phyloP scores from a whole-genome alignment of 495 filamentous ascomycete genomes.

The Neurospora africana region DNA sequence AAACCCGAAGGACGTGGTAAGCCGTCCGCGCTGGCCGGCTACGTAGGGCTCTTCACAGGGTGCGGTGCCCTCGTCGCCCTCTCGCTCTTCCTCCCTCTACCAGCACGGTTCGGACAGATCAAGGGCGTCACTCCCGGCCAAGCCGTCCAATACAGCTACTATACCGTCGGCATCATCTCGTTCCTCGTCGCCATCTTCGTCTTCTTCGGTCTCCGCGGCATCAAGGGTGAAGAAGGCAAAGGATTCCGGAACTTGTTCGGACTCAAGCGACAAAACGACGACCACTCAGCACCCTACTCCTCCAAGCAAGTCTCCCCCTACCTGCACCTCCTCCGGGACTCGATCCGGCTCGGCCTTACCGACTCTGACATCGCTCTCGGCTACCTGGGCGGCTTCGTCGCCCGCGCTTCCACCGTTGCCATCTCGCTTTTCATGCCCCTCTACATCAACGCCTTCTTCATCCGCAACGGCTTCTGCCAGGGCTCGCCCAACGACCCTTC shows the following conservation, averaged over 20 bases:
- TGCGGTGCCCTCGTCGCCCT: conserved; percentile 83
- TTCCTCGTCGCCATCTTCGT: conserved; percentile 62
- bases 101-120: conserved; percentile 59
- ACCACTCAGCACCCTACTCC: conserved; percentile 7
- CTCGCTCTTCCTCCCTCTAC: conserved; percentile 71
- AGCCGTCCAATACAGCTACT: conserved; percentile 72
- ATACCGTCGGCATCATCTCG: conserved; percentile 65
- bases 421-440: conserved; percentile 92
- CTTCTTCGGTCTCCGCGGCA: conserved; percentile 66
- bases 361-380: conserved; percentile 71
- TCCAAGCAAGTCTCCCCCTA: conserved; percentile 31
- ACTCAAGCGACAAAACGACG: conserved; percentile 16
- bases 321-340: conserved; percentile 45
- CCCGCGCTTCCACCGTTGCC: conserved; percentile 87
- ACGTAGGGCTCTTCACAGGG: conserved; percentile 87
- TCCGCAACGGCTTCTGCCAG: conserved; percentile 65
- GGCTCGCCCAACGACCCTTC: conserved; percentile 46
- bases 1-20: conserved; percentile 16
- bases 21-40: conserved; percentile 63
- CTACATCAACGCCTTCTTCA: conserved; percentile 82
- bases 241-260: conserved; percentile 46
- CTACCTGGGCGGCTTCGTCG: conserved; percentile 91
- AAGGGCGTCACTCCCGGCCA: conserved; percentile 52
- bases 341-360: conserved; percentile 60
- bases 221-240: conserved; percentile 71